Evolutionary conservation across 352 stramenopile genomes (phyloP), one percentile per base, ranked within the genome.

Genomic region (Hyaloperonospora brassicae): DNA sequence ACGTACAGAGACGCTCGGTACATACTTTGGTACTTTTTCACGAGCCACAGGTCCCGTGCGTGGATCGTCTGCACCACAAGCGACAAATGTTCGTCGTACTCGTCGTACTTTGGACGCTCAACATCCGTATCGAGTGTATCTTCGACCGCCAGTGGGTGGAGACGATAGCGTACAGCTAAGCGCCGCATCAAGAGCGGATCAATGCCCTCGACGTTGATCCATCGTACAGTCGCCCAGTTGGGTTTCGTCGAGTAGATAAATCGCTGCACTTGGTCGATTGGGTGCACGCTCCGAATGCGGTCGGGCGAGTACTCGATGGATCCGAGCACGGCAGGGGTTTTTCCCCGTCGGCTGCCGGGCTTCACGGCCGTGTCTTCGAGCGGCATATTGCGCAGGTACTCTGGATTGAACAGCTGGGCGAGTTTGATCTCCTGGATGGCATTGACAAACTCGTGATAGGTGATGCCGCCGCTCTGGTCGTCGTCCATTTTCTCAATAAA

Each of bases 381-480:
- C 11, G 63, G 63, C 56, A 68, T 66, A 2, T 90, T 71, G 0
- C 47, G 60, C 21, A 90, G 14, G 52, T 86, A 86, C 23, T 74
- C 64, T 12, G 74, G 55, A 34, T 72, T 84, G 46, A 95, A 91
- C 45, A 95, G 74, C 43, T 94, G 81, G 13, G 84, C 85, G 27
- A 93, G 63, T 56, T 95, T 95, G 56, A 95, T 89, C 47, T 90
- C 84, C 50, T 95, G 85, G 39, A 95, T 84, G 21, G 84, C 80
- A 31, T 81, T 78, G 52, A 89, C 63, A 60, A 95, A 95, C 49
- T 95, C 83, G 17, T 84, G 59, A 61, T 86, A 91, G 36, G 81
- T 89, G 57, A 95, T 84, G 14, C 79, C 74, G 17, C 78, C 79
- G 64, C 85, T 90, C 34, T 79, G 65, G 50, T 95, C 83, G 50